Evolutionary conservation across 148 eudicot genomes (phyloP).

Genomic region (Rhododendron molle): DNA sequence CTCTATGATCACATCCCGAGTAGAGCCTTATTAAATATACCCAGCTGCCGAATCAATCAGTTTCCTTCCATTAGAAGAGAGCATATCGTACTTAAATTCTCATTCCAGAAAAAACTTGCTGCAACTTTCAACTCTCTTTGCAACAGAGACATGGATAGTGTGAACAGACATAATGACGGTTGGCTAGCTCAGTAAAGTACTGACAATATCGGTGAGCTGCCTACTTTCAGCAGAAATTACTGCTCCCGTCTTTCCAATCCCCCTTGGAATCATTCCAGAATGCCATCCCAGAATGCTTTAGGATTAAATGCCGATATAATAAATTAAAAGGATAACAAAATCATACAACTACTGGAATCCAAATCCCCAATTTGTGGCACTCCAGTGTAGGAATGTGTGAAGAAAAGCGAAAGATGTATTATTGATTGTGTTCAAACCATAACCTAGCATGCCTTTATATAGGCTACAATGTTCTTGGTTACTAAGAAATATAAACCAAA

Average conservation of each 20-base stretch:
- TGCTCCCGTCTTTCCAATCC: not conserved
- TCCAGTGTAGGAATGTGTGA: not conserved
- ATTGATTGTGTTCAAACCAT: too few relatives aligned
- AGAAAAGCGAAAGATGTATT: too few relatives aligned
- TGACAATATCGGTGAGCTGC: not conserved
- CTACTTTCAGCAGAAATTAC: not conserved
- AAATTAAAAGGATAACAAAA: not conserved
- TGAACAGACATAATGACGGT: not conserved
- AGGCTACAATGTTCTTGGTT: too few relatives aligned
- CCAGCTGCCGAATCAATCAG: not conserved
- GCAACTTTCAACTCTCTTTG: not conserved
- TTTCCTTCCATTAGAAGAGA: not conserved
- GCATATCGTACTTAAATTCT: not conserved
- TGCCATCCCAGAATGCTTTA: too few relatives aligned
- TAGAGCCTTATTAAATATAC: not conserved
- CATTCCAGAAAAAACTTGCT: not conserved
- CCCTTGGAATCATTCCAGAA: not conserved
- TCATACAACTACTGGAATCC: not conserved
- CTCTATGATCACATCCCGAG: not conserved
- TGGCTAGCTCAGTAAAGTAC: not conserved
- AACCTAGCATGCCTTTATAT: too few relatives aligned
- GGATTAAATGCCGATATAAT: not conserved
- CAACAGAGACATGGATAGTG: not conserved
- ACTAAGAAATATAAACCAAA: too few relatives aligned
- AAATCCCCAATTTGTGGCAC: not conserved